Conservation (phyloP, 352 stramenopile species). For the Pythium brachiatum region DNA sequence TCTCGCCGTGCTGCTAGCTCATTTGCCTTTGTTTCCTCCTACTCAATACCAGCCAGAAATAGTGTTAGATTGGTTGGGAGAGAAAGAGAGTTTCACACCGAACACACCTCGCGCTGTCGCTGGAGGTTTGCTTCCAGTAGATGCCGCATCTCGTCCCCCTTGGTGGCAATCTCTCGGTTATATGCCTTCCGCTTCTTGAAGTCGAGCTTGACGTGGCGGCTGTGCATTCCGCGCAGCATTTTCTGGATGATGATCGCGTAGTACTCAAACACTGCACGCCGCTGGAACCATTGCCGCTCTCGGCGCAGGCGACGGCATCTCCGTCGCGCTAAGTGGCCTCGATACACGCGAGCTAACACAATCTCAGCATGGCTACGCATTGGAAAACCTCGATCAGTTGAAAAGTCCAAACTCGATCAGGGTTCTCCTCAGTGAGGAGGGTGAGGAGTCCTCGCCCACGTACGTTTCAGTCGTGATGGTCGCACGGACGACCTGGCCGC, state of each 20-base stretch:
- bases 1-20: constrained; percentile 41
- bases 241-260: constrained; percentile 62
- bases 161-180: constrained; percentile 43
- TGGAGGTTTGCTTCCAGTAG: constrained; percentile 41
- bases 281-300: constrained; percentile 24
- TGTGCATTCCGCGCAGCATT: constrained; percentile 41
- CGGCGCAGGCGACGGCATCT: constrained; percentile 26
- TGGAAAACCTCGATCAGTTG: too few relatives aligned
- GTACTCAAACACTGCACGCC: constrained; percentile 36
- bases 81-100: too few relatives aligned
- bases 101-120: constrained; percentile 35
- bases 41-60: neutral
- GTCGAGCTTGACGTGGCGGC: constrained; percentile 45
- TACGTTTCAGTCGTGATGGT: constrained; percentile 31
- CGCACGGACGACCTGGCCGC: constrained; percentile 51
- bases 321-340: constrained; percentile 47
- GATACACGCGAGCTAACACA: constrained; percentile 53
- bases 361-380: constrained; percentile 49
- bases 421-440: too few relatives aligned
- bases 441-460: too few relatives aligned
- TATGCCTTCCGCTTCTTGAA: constrained; percentile 64
- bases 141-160: constrained; percentile 48
- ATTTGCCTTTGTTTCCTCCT: constrained; percentile 36
- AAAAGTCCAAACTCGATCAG: too few relatives aligned
- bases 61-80: too few relatives aligned